phyloP scores from a whole-genome alignment of 768 basidiomycete species.

The Dacryopinax spathularia region DNA sequence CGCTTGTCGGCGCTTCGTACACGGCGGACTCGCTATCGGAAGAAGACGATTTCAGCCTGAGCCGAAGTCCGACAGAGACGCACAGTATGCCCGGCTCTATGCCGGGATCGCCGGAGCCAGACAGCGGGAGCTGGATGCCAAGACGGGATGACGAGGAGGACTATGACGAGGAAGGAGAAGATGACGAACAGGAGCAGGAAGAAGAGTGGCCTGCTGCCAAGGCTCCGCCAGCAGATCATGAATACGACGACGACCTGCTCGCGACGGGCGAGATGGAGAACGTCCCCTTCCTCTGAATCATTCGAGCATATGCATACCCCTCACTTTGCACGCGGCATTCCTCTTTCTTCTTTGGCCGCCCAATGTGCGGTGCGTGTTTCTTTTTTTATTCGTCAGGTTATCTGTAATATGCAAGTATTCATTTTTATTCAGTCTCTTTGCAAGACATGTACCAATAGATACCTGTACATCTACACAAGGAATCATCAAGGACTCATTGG shows the following conservation, averaged over 20 bases:
- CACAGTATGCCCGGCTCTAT: slow-evolving; percentile 80
- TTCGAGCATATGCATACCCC: too few species aligned
- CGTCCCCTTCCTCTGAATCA: slow-evolving; percentile 50
- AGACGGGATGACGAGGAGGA: slow-evolving; percentile 19
- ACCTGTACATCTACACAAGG: slow-evolving; percentile 2
- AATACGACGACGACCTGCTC: slow-evolving; percentile 64
- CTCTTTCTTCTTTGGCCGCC: too few species aligned
- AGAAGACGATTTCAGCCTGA: neutral
- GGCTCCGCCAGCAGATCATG: slow-evolving; percentile 37
- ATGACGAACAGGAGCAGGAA: slow-evolving; percentile 32
- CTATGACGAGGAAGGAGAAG: slow-evolving; percentile 24
- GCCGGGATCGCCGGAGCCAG: slow-evolving; percentile 25
- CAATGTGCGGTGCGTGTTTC: too few species aligned
- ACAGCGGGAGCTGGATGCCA: slow-evolving; percentile 10
- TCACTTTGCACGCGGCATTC: neutral
- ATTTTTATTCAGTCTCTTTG: neutral
- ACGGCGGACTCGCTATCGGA: neutral
- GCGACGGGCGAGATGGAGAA: slow-evolving; percentile 75
- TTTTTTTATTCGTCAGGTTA: too few species aligned
- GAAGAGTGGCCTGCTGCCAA: slow-evolving; percentile 27
- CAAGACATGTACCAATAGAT: neutral
- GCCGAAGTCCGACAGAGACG: slow-evolving; percentile 22
- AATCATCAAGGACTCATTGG: neutral
- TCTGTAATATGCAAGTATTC: neutral
- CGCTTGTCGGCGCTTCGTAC: neutral